Base-by-base conservation (phyloP, 1,139 yeast species). In the Blastobotrys buckinghamii region DNA sequence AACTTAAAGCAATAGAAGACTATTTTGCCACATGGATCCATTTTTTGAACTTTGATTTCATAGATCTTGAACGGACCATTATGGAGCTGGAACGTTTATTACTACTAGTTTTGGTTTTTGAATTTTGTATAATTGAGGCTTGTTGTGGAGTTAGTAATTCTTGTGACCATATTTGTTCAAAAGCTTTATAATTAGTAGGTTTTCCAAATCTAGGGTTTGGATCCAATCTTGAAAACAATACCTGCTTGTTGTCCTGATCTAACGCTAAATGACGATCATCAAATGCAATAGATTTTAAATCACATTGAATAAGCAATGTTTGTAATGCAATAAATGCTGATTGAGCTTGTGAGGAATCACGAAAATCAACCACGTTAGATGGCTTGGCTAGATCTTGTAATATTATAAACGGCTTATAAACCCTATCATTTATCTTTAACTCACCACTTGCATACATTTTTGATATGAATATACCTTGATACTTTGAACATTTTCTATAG, bases 271-370 rank as follows among this genome's bases (percentile, higher is more conserved):
- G 16, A 10, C 30, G 39, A 26, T 32, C 20, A 15, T 33, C 17
- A 33, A 42, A 42, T 2, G 20, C 8, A 3, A 42, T 19, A 8
- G 15, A 9, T 17, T 33, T 32, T 30, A 42, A 19, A 4, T 42
- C 17, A 37, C 38, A 42, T 20, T 42, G 9, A 2, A 6, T 17
- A 2, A 32, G 6, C 8, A 42, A 37, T 19, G 29, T 22, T 19
- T 10, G 19, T 16, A 42, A n/a, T 20, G 44, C 44, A 9, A 27
- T 22, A 12, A 20, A n/a, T 27, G 44, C 38, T 9, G 44, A 32
- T 9, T n/a, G 19, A 4, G 22, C 44, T 12, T 42, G 44, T 19
- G 15, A 10, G 2, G 27, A 7, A 22, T 29, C 32, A 2, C n/a
- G 29, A 22, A n/a, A 32, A 33, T 33, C 39, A 16, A 42, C 32